These are phyloP conservation scores for Ophiostoma angusticollis DNA, from an alignment of 2,329 filamentous ascomycete species.

Conservation along the genomic window DNA sequence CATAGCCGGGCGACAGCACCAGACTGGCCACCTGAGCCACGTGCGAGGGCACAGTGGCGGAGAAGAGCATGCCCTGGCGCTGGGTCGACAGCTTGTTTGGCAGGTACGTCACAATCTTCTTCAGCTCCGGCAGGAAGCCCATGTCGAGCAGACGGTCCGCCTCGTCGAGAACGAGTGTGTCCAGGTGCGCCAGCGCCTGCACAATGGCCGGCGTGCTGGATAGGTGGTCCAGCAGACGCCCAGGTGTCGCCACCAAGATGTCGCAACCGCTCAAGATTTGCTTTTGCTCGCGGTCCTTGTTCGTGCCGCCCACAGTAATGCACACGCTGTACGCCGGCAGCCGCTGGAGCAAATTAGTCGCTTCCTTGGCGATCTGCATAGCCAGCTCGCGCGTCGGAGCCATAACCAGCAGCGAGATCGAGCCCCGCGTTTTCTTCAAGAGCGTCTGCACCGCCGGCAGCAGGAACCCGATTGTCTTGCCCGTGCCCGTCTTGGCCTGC, in stretches of 20 bases:
- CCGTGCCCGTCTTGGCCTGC: conserved; percentile 77
- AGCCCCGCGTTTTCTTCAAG: conserved; percentile 29
- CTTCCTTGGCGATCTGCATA: conserved; percentile 59
- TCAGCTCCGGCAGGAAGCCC: conserved; percentile 68
- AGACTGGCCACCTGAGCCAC: conserved; percentile 60
- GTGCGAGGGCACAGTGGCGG: conserved; percentile 68
- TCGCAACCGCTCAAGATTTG: conserved; percentile 62
- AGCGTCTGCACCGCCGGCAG: conserved; percentile 73
- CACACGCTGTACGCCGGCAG: conserved; percentile 64
- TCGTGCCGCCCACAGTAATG: conserved; percentile 66
- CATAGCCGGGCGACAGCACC: conserved; percentile 58
- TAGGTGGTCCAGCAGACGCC: conserved; percentile 66
- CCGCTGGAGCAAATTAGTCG: conserved; percentile 55
- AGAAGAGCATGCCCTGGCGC: conserved; percentile 68
- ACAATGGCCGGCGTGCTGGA: conserved; percentile 57
- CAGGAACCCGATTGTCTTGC: conserved; percentile 75
- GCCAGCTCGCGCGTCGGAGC: conserved; percentile 61
- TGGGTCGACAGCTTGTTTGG: conserved; percentile 47
- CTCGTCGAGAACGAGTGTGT: conserved; percentile 74
- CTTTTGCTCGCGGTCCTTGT: conserved; percentile 59
- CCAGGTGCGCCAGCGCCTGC: conserved; percentile 53
- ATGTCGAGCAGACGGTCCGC: conserved; percentile 72
- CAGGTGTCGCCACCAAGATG: conserved; percentile 69
- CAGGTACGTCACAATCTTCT: conserved; percentile 61
- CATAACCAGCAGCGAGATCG: conserved; percentile 50